Percentiles rank a stretch among this genome's conserved stretches.
phyloP scores from a whole-genome alignment of 2,329 filamentous ascomycete species.

The Claviceps pazoutovae region DNA sequence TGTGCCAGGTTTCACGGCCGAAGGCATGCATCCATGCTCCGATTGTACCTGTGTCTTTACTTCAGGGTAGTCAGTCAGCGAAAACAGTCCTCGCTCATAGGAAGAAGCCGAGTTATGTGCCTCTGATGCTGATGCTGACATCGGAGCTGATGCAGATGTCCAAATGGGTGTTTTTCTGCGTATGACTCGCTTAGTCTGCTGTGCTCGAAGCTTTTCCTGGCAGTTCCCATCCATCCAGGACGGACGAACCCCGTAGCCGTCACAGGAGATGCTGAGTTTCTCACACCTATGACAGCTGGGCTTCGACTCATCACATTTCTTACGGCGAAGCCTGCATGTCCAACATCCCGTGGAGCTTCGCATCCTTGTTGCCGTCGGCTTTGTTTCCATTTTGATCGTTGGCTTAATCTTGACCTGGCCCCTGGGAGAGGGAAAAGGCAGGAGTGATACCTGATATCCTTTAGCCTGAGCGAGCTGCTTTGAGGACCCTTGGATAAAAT shows the following conservation, averaged over 20 bases:
- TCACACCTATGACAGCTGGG: background rate
- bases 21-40: background rate
- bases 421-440: too few relatives aligned
- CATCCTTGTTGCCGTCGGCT: background rate
- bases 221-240: background rate
- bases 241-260: background rate
- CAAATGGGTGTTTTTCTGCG: background rate
- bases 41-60: background rate
- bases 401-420: too few relatives aligned
- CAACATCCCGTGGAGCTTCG: background rate
- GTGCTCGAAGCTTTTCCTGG: background rate
- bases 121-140: background rate
- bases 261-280: background rate
- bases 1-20: background rate
- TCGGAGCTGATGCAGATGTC: background rate
- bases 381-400: background rate
- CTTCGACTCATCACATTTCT: background rate
- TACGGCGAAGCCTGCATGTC: background rate
- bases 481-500: too few relatives aligned
- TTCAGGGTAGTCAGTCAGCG: background rate
- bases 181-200: background rate
- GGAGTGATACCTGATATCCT: too few relatives aligned
- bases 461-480: too few relatives aligned
- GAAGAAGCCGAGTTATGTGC: background rate
- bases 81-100: background rate